Evolutionary conservation across 2,329 filamentous ascomycete species (phyloP), one percentile per base, ranked within the genome.

Genomic region (Arthrobotrys megalospora): DNA sequence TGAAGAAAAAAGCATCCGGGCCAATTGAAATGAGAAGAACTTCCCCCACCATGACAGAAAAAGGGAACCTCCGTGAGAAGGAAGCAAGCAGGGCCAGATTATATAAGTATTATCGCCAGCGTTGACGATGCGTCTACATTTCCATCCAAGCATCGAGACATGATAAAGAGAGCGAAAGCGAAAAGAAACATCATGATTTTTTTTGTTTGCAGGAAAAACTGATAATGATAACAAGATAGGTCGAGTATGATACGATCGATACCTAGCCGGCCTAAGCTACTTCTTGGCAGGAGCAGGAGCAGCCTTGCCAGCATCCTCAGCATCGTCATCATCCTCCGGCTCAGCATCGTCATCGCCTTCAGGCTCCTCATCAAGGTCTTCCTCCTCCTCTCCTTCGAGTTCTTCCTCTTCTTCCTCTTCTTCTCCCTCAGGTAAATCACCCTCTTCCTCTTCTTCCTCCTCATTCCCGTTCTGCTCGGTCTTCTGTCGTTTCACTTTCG

Each of bases 401-500:
- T 45, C 41, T 45, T 48, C 45, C 21, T 64, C 64, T 2, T 62
- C 70, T 16, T 47, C 71, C 3, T 62, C 63, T 21, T 76, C 63
- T 6, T 58, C 72, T 14, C 55, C 72, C 10, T 66, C 63, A 45
- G 10, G 50, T 11, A 60, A 63, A 16, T 69, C 72, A 6, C 38
- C 47, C 5, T 62, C 71, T 24, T 63, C 64, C 12, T 76, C 72
- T 8, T 52, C 65, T 38, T 76, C 64, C 2, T 50, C 52, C 32
- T 58, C 52, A 4, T 68, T 63, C 14, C 70, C 70, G 52, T 75
- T 68, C 34, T 43, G 60, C 53, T 78, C 75, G 45, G 67, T 72
- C 63, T 78, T 78, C 47, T 63, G 60, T 67, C 75, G 75, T 53
- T 78, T 78, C 34, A 78, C 75, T 53, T 78, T 78, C 38, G 75